Base-by-base conservation (phyloP, 345 rosid species). In the Microcos paniculata region DNA sequence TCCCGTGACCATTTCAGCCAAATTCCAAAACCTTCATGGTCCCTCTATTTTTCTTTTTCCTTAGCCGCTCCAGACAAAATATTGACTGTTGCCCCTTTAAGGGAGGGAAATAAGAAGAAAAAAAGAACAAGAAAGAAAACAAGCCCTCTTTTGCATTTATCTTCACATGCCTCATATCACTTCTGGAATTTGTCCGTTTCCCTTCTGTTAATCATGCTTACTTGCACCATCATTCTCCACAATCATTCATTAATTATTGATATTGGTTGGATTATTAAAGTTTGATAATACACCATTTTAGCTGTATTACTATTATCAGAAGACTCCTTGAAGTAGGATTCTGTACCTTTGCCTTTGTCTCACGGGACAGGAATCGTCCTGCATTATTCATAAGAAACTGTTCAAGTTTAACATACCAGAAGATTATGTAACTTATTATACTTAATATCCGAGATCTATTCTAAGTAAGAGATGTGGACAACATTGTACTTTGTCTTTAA, bases 1-100 rank as follows among this genome's bases (percentile, higher is more conserved):
- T 51, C 88, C 63, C 88, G 85, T 87, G 90, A 84, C 77, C 26
- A 8, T 58, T 78, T 55, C 51, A 74, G 86, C 81, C 84, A 81
- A 84, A 77, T 43, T 85, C 62, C 74, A 72, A 78, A 79, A 19
- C 15, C 64, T 45, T 53, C 43, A 35, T 53, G 84, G 84, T 75
- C 87, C 87, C 78, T 61, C 67, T 26, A 3, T 46, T 30, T 40
- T 59, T 58, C 21, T 49, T 8, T 38, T 66, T n/a, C 18, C 31
- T 16, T 56, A 11, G 35, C 49, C 61, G 62, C 67, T 58, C 69
- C 71, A 70, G 86, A 86, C 85, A 80, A 81, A 65, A 48, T 14
- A 21, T 48, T 58, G 80, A 76, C 79, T 71, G 68, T 76, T 79
- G 83, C 81, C 74, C 76, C 30, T 64, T 49, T 38, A 12, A 8